These are phyloP conservation scores for Xylaria polymorpha DNA, from an alignment of 2,329 filamentous ascomycete genomes.

Conservation along the genomic window DNA sequence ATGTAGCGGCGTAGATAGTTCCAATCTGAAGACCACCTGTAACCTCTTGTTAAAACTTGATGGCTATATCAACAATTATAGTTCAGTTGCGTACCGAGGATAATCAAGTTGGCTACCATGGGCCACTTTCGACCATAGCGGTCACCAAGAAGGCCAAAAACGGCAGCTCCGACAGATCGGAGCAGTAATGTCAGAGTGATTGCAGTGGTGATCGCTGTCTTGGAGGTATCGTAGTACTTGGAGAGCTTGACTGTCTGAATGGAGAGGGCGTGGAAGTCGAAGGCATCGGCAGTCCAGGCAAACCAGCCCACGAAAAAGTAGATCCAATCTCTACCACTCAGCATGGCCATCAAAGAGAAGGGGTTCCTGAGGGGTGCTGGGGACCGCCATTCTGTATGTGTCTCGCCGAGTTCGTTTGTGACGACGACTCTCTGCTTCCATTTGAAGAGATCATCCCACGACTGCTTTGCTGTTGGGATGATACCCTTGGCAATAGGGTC, in stretches of 20 bases:
- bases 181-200: slow-evolving; percentile 81
- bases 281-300: slow-evolving; percentile 84
- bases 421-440: slow-evolving; percentile 80
- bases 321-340: slow-evolving; percentile 75
- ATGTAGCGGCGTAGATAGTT: slow-evolving; percentile 80
- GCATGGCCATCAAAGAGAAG: slow-evolving; percentile 72
- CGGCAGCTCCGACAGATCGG: slow-evolving; percentile 77
- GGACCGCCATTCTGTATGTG: slow-evolving; percentile 73
- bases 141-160: slow-evolving; percentile 82
- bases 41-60: neutral
- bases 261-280: slow-evolving; percentile 84
- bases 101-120: slow-evolving; percentile 82
- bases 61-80: neutral
- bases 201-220: slow-evolving; percentile 77
- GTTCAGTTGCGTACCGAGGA: slow-evolving; percentile 61
- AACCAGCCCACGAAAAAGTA: slow-evolving; percentile 80
- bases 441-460: slow-evolving; percentile 72
- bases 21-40: slow-evolving; percentile 72
- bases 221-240: slow-evolving; percentile 62
- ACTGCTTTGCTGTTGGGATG: slow-evolving; percentile 72
- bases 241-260: slow-evolving; percentile 81
- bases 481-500: slow-evolving; percentile 76
- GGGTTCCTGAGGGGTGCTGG: slow-evolving; percentile 77
- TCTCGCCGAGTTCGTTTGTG: slow-evolving; percentile 72
- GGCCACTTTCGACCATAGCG: slow-evolving; percentile 86